phyloP scores from a whole-genome alignment of 768 basidiomycete species.

The Tremella mesenterica region DNA sequence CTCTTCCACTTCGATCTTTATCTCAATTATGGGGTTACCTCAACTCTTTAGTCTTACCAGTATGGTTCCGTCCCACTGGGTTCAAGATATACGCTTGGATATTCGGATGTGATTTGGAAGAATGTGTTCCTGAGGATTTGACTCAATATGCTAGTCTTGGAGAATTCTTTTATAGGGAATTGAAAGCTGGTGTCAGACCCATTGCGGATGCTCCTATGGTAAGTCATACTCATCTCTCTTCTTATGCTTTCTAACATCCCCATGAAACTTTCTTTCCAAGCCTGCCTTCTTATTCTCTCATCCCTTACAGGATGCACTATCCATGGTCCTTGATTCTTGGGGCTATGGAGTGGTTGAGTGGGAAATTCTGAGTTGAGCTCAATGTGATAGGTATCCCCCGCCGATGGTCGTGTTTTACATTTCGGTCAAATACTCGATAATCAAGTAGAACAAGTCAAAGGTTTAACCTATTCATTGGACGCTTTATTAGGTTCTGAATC shows the following conservation, averaged over 20 bases:
- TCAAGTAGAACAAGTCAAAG: conserved; percentile 92
- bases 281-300: too few relatives aligned
- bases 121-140: conserved; percentile 64
- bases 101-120: conserved; percentile 92
- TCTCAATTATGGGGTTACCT: conserved; percentile 97
- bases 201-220: conserved; percentile 66
- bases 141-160: conserved; percentile 75
- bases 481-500: conserved; percentile 64
- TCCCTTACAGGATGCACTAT: too few relatives aligned
- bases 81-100: conserved; percentile 71
- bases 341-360: too few relatives aligned
- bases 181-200: conserved; percentile 73
- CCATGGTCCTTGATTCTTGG: too few relatives aligned
- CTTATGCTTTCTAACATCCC: too few relatives aligned
- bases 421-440: conserved; percentile 73
- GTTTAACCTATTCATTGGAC: conserved; percentile 90
- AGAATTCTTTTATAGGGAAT: conserved; percentile 85
- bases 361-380: neutral
- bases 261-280: too few relatives aligned
- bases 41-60: conserved; percentile 82
- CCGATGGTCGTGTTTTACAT: conserved; percentile 86
- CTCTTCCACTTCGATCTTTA: conserved; percentile 83
- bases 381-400: conserved; percentile 66
- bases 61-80: conserved; percentile 90
- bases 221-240: conserved; percentile 24